phyloP scores from a whole-genome alignment of 108 stramenopile species.

The Cyclotella kingstonii region DNA sequence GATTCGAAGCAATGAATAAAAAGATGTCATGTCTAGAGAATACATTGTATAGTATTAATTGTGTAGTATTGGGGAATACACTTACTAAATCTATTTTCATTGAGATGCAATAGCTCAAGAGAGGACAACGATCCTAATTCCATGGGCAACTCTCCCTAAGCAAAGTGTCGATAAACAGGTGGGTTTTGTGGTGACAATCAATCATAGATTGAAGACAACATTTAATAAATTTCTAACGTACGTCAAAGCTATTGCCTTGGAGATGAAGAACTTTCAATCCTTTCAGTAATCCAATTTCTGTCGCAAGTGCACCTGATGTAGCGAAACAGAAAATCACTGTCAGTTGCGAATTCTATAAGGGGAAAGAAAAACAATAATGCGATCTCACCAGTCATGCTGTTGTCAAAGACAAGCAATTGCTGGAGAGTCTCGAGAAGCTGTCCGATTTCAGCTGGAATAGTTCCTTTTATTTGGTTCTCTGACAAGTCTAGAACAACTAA shows the following conservation, averaged over 20 bases:
- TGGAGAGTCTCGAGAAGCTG: background rate
- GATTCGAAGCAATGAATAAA: background rate
- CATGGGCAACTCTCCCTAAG: constrained; percentile 1
- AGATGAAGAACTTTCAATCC: constrained; percentile 9
- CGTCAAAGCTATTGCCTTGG: constrained; percentile 11
- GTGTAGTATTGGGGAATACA: background rate
- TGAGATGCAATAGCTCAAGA: constrained; percentile 1
- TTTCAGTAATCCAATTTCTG: constrained; percentile 26
- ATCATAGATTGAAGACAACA: no score
- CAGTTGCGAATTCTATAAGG: background rate
- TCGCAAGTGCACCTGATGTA: constrained; percentile 14
- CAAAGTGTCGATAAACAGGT: no score
- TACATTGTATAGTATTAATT: background rate
- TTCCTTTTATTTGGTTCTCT: constrained; percentile 24
- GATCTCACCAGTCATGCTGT: constrained; percentile 1
- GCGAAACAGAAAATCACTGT: background rate
- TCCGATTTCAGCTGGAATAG: constrained; percentile 33
- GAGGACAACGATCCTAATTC: constrained; percentile 2
- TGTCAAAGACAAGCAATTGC: constrained; percentile 1
- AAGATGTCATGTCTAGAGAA: background rate
- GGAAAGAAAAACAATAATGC: background rate
- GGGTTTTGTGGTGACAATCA: no score
- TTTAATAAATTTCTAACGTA: background rate
- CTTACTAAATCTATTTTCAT: constrained; percentile 12
- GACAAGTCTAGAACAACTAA: constrained; percentile 40